phyloP scores from a whole-genome alignment of 768 basidiomycete species.

The Amanita exitialis region DNA sequence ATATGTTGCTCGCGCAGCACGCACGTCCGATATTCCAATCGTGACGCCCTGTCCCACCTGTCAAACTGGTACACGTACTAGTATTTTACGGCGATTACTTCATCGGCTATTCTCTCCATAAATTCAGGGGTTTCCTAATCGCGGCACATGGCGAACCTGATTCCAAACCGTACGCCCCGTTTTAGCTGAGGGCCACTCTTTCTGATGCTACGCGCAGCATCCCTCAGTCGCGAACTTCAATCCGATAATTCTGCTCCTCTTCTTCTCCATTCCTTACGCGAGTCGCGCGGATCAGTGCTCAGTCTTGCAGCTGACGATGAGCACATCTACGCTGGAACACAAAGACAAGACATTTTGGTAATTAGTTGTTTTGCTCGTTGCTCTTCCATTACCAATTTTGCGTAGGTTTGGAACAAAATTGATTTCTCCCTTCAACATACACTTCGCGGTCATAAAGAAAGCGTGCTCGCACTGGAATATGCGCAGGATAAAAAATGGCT shows the following conservation, averaged over 20 bases:
- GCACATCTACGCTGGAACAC: conserved; percentile 79
- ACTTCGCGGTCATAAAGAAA: conserved; percentile 75
- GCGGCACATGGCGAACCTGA: background rate
- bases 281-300: conserved; percentile 59
- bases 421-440: conserved; percentile 59
- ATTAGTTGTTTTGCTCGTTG: conserved; percentile 10
- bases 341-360: conserved; percentile 69
- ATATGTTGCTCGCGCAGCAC: no score
- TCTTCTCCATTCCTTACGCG: conserved; percentile 62
- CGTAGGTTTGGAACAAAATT: conserved; percentile 77
- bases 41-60: no score
- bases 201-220: conserved; percentile 27
- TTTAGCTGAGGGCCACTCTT: background rate
- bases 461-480: conserved; percentile 72
- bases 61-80: no score
- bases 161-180: conserved; percentile 2
- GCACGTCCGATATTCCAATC: no score
- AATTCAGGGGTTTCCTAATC: background rate
- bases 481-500: conserved; percentile 74
- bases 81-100: background rate
- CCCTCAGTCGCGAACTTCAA: conserved; percentile 47
- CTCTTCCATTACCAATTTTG: background rate
- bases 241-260: conserved; percentile 31
- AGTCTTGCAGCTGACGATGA: conserved; percentile 62
- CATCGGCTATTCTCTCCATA: background rate